phyloP scores from a whole-genome alignment of 2,329 filamentous ascomycete genomes.

The Fusarium devonianum region DNA sequence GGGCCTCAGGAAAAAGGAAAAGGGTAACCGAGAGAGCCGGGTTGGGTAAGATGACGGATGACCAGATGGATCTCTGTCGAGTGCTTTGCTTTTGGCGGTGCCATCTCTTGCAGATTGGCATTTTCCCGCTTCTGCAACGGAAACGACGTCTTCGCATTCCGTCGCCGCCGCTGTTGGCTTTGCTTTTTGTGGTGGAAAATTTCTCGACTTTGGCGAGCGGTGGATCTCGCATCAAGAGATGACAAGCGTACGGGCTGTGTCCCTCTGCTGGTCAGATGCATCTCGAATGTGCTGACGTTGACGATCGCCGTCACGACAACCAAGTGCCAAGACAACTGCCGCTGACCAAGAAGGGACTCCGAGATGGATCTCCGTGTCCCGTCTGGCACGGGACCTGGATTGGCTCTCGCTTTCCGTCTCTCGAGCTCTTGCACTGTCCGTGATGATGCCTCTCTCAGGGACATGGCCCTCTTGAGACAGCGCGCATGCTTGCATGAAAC shows the following conservation, averaged over 20 bases:
- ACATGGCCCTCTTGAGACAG: conserved; percentile 1
- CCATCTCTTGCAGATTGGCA: conserved; percentile 26
- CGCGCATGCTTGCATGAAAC: conserved; percentile 12
- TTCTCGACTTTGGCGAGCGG: conserved; percentile 23
- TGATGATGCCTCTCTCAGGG: conserved; percentile 1
- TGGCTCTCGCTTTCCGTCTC: conserved; percentile 3
- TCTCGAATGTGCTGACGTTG: neutral
- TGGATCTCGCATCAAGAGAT: conserved; percentile 23
- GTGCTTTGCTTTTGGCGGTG: conserved; percentile 7
- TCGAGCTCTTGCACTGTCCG: neutral
- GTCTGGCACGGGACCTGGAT: conserved; percentile 3
- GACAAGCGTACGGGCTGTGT: conserved; percentile 8
- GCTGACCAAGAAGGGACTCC: neutral
- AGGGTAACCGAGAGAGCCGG: conserved; percentile 5
- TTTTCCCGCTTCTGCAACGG: conserved; percentile 3
- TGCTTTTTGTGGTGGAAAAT: conserved; percentile 39
- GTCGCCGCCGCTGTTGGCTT: conserved; percentile 24
- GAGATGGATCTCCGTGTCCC: neutral
- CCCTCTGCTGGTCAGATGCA: conserved; percentile 13
- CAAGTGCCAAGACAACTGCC: too few species aligned
- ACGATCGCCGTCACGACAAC: too few species aligned
- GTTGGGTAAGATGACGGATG: conserved; percentile 4
- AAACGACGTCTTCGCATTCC: neutral
- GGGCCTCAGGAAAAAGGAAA: conserved; percentile 2
- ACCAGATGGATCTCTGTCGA: conserved; percentile 3